Base-by-base conservation (phyloP, 108 stramenopile species). In the Nannochloropsis salina region DNA sequence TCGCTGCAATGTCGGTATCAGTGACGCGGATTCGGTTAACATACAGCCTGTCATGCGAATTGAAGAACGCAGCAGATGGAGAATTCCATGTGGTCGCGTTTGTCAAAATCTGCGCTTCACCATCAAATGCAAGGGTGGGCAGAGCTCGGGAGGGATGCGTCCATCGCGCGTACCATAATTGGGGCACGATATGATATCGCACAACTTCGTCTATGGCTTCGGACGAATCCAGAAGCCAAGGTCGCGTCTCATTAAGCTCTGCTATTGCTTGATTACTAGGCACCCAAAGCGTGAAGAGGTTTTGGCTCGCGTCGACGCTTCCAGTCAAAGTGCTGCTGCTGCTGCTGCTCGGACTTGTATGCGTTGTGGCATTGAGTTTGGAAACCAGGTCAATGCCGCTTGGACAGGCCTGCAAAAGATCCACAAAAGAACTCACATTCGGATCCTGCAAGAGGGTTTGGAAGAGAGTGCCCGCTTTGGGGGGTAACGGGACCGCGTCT, bases 401-500 rank as follows among this genome's bases (percentile, higher is more conserved):
- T 15, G 61, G 61, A n/a, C 61, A n/a, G 8, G 15, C n/a, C 61
- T n/a, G 61, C 61, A 74, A n/a, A 3, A 74, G 61, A 6, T 4
- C 61, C 15, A 74, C 4, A n/a, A 74, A 74, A 74, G 61, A 74
- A n/a, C 61, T 74, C 61, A 74, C 20, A n/a, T 74, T 2, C 61
- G 61, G 61, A n/a, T 74, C 61, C n/a, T 74, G 61, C 61, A n/a
- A n/a, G 20, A 74, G 61, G 8, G 61, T n/a, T 74, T 74, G 61
- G 61, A 74, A 6, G 4, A 74, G n/a, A n/a, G 61, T 74, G 61
- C 61, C 61, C 20, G 61, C 61, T 15, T 15, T n/a, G 61, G 61
- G 61, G n/a, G 61, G 61, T 15, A 74, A n/a, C 20, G 61, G 61
- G 61, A 74, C 61, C 15, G 61, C 61, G 83, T 87, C 86, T 8